Evolutionary conservation across 208 protist species (phyloP).

Genomic region (Lotmaria passim): DNA sequence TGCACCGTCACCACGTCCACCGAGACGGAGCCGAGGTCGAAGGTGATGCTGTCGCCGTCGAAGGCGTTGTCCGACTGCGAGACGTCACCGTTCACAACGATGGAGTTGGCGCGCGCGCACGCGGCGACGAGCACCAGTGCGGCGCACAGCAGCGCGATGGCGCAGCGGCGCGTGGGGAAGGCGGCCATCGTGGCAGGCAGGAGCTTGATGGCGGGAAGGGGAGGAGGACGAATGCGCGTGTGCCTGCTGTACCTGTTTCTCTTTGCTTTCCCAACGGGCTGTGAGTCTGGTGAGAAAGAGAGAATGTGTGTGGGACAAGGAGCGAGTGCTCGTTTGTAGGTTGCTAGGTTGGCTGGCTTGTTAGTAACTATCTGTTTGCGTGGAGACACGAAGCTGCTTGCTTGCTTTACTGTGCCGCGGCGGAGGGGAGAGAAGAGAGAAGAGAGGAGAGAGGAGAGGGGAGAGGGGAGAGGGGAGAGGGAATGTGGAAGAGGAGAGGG

Average conservation of each 20-base stretch:
- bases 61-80: conserved; percentile 5
- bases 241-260: no score
- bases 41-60: conserved; percentile 18
- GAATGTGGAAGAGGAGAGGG: no score
- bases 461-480: no score
- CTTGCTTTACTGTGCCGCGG: no score
- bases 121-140: conserved; percentile 24
- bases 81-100: conserved; percentile 4
- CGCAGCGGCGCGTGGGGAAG: conserved; percentile 11
- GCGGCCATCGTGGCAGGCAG: neutral
- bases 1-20: conserved; percentile 23
- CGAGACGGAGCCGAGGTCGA: conserved; percentile 11
- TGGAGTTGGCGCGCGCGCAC: conserved; percentile 14
- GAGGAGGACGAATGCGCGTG: no score
- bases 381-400: no score
- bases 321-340: no score
- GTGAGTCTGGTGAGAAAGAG: neutral
- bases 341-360: no score
- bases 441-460: no score
- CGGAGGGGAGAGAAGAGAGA: neutral
- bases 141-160: conserved; percentile 25
- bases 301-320: no score
- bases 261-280: neutral
- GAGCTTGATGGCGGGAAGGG: no score
- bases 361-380: no score